These are phyloP conservation scores for Fusarium longipes DNA, from an alignment of 2,329 filamentous ascomycete genomes.

Conservation along the genomic window DNA sequence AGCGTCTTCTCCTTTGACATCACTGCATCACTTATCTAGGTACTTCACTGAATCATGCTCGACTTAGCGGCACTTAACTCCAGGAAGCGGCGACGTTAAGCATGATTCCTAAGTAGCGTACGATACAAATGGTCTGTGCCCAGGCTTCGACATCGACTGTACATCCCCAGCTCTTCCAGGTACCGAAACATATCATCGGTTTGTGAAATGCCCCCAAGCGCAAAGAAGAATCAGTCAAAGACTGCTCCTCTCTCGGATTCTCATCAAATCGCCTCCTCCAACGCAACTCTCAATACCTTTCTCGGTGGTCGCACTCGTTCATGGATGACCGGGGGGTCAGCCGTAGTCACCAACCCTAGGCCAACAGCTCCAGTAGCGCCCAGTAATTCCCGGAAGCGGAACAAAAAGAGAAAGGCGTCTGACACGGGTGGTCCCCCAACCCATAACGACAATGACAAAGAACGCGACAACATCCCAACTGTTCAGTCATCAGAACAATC, in stretches of 20 bases:
- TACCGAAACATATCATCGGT: conserved; percentile 9
- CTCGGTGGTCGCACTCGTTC: conserved; percentile 51
- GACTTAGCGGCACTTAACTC: conserved; percentile 32
- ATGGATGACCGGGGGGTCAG: conserved; percentile 44
- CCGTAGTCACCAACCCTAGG: conserved; percentile 18
- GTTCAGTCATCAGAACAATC: conserved; percentile 23
- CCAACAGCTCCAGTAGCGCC: conserved; percentile 12
- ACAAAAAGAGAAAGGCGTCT: conserved; percentile 24
- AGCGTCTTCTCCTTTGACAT: background rate
- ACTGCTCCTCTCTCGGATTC: conserved; percentile 26
- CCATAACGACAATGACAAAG: conserved; percentile 26
- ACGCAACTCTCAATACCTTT: conserved; percentile 56
- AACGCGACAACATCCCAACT: conserved; percentile 12
- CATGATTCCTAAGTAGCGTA: conserved; percentile 33
- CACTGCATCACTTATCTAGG: too few species aligned
- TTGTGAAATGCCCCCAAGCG: conserved; percentile 44
- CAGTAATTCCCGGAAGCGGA: conserved; percentile 40
- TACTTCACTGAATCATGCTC: conserved; percentile 40
- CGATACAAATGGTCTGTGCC: conserved; percentile 32
- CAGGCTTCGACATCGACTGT: background rate
- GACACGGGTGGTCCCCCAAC: conserved; percentile 15
- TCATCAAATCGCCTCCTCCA: conserved; percentile 53
- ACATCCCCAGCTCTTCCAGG: conserved; percentile 16
- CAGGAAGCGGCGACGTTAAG: conserved; percentile 44
- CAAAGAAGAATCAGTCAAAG: conserved; percentile 32